Evolutionary conservation across 345 rosid species (phyloP), one percentile per base, ranked within the genome.

Genomic region (Populus simonii): DNA sequence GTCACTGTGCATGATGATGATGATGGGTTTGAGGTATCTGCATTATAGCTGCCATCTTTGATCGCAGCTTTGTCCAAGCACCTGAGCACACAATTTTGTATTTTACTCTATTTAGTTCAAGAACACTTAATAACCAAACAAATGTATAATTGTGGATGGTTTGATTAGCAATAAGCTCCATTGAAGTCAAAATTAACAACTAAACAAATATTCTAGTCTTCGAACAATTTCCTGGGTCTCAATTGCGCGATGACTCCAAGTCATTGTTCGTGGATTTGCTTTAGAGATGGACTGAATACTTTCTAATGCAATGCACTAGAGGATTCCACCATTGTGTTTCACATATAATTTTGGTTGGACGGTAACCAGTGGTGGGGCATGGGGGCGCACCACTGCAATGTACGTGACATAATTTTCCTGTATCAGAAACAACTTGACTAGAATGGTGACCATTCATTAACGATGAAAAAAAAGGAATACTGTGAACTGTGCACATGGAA

Each of bases 21-120:
- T 31, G 90, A 90, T 72, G 74, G 83, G 43, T 57, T 76, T 39
- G 80, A 68, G 49, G 74, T 43, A 22, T 74, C n/a, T 67, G 70
- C 11, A 18, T 22, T 12, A 15, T 10, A 36, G 65, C 67, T 79
- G 74, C 74, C 74, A 61, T 86, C 84, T 81, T 85, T 89, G 73
- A 89, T 80, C 71, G 98, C 97, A 13, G 97, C 98, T 90, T 85
- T 94, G 86, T 94, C 97, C 86, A 94, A 82, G 87, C 86, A 90
- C 90, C 97, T 94, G 85, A 57, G 38, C 35, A 63, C 29, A 47
- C 20, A 47, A 1, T 47, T 47, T 47, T 47, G 12, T 43, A 43
- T 43, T 43, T 47, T 47, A 15, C 53, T 47, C 6, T 13, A 15
- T 47, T 47, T 15, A 47, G 18, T 47, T 47, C 53, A 47, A 18